These are phyloP conservation scores for Ilyonectria destructans DNA, from an alignment of 2,329 filamentous ascomycete genomes.

Conservation along the genomic window DNA sequence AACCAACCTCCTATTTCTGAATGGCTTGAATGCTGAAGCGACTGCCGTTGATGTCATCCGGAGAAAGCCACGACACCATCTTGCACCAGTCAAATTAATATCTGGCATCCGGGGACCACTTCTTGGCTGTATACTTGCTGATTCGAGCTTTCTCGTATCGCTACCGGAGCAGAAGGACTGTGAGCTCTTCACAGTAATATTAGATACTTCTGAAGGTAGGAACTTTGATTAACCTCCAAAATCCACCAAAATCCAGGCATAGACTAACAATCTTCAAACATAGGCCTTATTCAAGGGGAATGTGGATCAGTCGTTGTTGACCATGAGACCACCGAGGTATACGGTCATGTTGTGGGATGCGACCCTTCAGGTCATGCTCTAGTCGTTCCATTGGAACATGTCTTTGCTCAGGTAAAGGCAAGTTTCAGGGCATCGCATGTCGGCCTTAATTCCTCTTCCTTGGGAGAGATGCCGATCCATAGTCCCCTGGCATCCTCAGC, in stretches of 20 bases:
- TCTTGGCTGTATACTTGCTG: neutral
- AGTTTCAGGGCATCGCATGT: neutral
- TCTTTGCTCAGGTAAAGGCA: neutral
- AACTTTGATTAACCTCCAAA: neutral
- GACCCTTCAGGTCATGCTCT: conserved; percentile 10
- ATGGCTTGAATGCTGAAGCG: neutral
- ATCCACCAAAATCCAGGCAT: neutral
- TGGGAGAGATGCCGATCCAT: too few species aligned
- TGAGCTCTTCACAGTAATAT: conserved; percentile 2
- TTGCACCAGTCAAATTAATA: neutral
- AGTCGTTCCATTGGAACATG: conserved; percentile 6
- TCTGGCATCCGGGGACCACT: conserved; percentile 11
- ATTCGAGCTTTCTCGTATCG: neutral
- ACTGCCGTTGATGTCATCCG: neutral
- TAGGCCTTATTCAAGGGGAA: conserved; percentile 11
- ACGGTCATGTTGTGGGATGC: conserved; percentile 22
- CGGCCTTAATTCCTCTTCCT: neutral
- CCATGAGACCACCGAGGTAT: conserved; percentile 15
- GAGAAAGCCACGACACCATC: neutral
- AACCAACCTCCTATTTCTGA: conserved; percentile 2
- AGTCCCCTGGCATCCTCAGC: neutral
- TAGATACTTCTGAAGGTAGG: neutral
- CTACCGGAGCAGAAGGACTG: neutral
- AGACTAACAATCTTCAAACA: neutral
- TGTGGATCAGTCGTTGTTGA: conserved; percentile 23